Conservation (phyloP, 768 basidiomycete species). For the Leccinum arenicola region DNA sequence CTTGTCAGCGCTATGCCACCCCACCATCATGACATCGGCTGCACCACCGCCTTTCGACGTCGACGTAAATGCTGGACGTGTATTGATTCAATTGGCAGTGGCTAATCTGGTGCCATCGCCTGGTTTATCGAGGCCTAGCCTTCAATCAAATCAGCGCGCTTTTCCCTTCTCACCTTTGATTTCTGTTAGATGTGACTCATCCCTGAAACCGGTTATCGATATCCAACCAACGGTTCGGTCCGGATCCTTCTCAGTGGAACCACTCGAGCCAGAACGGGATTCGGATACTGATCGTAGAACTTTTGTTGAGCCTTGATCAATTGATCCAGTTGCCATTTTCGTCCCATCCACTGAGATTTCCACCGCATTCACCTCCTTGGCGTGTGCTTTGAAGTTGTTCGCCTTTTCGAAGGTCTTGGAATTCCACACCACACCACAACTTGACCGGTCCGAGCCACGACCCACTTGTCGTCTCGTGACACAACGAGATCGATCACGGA, state of each 20-base stretch:
- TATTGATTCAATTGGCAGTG: neutral
- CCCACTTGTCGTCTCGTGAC: neutral
- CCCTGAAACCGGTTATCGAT: neutral
- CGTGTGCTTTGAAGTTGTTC: neutral
- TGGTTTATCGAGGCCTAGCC: slow-evolving; percentile 11
- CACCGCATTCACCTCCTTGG: neutral
- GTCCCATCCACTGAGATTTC: neutral
- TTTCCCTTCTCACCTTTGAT: neutral
- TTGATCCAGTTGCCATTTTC: neutral
- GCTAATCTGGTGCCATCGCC: slow-evolving; percentile 8
- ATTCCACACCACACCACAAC: neutral
- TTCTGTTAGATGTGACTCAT: neutral
- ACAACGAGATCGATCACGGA: neutral
- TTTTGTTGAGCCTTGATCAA: too few relatives aligned
- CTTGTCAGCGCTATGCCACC: neutral
- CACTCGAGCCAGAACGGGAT: too few relatives aligned
- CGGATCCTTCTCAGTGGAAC: too few relatives aligned
- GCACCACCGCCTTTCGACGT: neutral
- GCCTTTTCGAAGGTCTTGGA: neutral
- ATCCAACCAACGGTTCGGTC: too few relatives aligned
- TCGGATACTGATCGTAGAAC: too few relatives aligned
- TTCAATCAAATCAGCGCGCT: neutral
- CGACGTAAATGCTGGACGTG: neutral
- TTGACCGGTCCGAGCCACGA: neutral
- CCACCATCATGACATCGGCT: neutral